Evolutionary conservation across 352 stramenopile genomes (phyloP), one percentile per base, ranked within the genome.

Genomic region (Phytophthora cactorum): DNA sequence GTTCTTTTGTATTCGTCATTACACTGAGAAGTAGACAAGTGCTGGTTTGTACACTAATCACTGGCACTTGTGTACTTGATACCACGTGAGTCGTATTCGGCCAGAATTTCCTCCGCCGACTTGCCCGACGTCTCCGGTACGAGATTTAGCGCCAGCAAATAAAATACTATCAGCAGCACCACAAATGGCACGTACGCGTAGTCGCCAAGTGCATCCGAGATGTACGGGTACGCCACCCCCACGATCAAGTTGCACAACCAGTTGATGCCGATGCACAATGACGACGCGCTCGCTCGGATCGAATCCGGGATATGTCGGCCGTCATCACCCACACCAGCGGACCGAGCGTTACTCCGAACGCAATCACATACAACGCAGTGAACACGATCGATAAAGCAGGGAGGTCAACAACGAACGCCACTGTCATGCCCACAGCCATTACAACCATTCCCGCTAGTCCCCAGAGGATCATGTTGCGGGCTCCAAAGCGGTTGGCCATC

Each of bases 241-340:
- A 68, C 61, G n/a, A 68, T 39, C 15, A 68, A 46, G 44, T 63
- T 68, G 25, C 60, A 62, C 14, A 68, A 15, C 60, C 60, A 68
- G 29, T 67, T 68, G 44, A 68, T 17, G 3, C 59, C 59, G 11
- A 66, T 59, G 27, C 59, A 66, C 4, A 66, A n/a, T 11, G 59
- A 66, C 17, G 59, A 66, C 6, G 50, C 49, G n/a, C 59, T 59
- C 0, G 59, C 47, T 29, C 59, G 59, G 31, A 66, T 66, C 39
- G 59, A 59, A 15, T 66, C 59, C 9, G 59, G 59, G 32, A 66
- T 1, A 66, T 60, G 25, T 66, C 59, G 22, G 59, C 59, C 2
- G 59, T 66, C 59, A 66, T 66, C 6, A 60, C 38, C 60, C 52
- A 62, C 14, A 68, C 52, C 14, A 68, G 49, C 28, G 60, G 60